Base-by-base conservation (phyloP, 345 rosid species). In the Physaria fendleri region DNA sequence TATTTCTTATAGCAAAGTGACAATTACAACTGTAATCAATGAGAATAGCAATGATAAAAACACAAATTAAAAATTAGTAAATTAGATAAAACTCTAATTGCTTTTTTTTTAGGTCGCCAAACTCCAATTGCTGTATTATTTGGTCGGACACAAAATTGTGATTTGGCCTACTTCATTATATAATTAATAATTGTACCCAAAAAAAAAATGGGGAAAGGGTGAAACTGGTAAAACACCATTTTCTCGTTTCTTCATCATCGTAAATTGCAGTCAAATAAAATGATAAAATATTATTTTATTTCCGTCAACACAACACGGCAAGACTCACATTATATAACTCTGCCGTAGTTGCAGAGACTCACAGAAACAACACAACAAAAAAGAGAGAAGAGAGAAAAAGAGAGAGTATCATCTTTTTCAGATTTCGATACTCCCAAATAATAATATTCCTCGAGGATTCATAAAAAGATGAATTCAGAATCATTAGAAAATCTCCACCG, bases 221-320 rank as follows among this genome's bases (percentile, higher is more conserved):
- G 13, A 18, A 45, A 20, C 1, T 27, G 44, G 57, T 23, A 42
- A 32, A 34, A 15, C 34, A 11, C 1, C 8, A 2, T 67, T 59
- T 67, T 52, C 53, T 66, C 58, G 65, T 58, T 66, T 15, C 62
- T 65, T 65, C 43, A 14, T 29, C 30, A 13, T 10, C 6, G 10
- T 52, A 14, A n/a, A 32, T 18, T 15, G 6, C 17, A 43, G 62
- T 65, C 62, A 45, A 65, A n/a, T 1, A 16, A 30, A 35, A 1
- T 22, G 41, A 1, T 5, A 32, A 58, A 2, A 0, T 30, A n/a
- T 25, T 4, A 68, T 52, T n/a, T n/a, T 13, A 51, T 42, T 42
- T 68, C 22, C 66, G 59, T 66, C 66, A 41, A 35, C 66, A 33
- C 27, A 13, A 68, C 66, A 68, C 73, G 66, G 73, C 73, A 52